Conservation (phyloP, 1,139 yeast species). For the Saccharomyces hybrid region DNA sequence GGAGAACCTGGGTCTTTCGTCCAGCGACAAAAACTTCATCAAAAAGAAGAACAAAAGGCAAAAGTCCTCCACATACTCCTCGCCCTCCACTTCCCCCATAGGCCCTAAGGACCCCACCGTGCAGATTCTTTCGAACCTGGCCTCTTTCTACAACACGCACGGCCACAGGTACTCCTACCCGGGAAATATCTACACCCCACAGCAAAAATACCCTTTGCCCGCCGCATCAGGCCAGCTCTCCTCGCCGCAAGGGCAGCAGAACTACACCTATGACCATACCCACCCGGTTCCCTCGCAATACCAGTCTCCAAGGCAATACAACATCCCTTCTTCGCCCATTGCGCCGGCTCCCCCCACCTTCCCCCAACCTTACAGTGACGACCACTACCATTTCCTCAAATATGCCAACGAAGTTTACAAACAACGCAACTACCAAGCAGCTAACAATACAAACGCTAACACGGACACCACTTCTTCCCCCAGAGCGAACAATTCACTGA, state of each 20-base stretch:
- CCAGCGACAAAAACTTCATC: not conserved
- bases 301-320: not conserved
- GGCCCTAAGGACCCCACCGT: constrained; percentile 14
- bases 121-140: constrained; percentile 17
- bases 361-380: not conserved
- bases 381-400: not conserved
- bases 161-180: constrained; percentile 25
- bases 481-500: not conserved
- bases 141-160: constrained; percentile 22
- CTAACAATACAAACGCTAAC: not conserved
- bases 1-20: constrained; percentile 2
- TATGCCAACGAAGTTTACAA: not conserved
- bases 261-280: not conserved
- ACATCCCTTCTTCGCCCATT: not conserved
- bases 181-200: constrained; percentile 6
- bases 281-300: not conserved
- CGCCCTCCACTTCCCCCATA: constrained; percentile 4
- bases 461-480: not conserved
- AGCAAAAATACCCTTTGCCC: constrained; percentile 31
- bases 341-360: not conserved
- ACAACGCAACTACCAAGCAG: not conserved
- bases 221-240: constrained; percentile 29
- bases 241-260: not conserved
- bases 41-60: not conserved
- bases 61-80: constrained; percentile 2